Evolutionary conservation across 1,284 basidiomycete genomes (phyloP).

Genomic region (Phellinidium pouzarii): DNA sequence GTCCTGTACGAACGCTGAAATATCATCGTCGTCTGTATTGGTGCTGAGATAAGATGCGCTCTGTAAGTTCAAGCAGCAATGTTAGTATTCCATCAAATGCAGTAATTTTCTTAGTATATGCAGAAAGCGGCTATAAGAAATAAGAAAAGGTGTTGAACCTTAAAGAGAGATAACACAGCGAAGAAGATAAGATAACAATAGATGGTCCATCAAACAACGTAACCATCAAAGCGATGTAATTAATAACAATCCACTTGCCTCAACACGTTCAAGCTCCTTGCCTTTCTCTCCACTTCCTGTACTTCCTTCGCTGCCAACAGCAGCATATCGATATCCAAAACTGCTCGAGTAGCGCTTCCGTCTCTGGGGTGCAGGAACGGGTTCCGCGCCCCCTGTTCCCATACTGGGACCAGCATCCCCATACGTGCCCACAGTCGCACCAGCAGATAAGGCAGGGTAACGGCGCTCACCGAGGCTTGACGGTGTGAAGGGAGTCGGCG

Average conservation of each 20-base stretch:
- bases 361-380: slow-evolving; percentile 16
- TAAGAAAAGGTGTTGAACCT: background rate
- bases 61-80: slow-evolving; percentile 19
- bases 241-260: slow-evolving; percentile 22
- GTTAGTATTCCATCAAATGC: background rate
- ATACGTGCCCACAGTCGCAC: slow-evolving; percentile 4
- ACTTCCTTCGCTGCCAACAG: slow-evolving; percentile 33
- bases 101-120: background rate
- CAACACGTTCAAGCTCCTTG: slow-evolving; percentile 29
- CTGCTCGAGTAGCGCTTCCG: slow-evolving; percentile 50
- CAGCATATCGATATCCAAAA: slow-evolving; percentile 60
- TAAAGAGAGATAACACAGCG: background rate
- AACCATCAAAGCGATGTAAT: background rate
- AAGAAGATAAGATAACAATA: background rate
- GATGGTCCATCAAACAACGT: background rate
- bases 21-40: slow-evolving; percentile 64
- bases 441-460: slow-evolving; percentile 25
- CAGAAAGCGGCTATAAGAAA: no score
- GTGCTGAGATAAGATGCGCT: slow-evolving; percentile 40
- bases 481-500: slow-evolving; percentile 34
- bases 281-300: slow-evolving; percentile 36
- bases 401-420: background rate
- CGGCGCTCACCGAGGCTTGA: slow-evolving; percentile 41
- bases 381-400: slow-evolving; percentile 12
- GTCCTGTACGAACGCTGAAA: slow-evolving; percentile 67